Base-by-base conservation (phyloP, 192 early-diverging fungal species). In the Phycomyces blakesleeanus region DNA sequence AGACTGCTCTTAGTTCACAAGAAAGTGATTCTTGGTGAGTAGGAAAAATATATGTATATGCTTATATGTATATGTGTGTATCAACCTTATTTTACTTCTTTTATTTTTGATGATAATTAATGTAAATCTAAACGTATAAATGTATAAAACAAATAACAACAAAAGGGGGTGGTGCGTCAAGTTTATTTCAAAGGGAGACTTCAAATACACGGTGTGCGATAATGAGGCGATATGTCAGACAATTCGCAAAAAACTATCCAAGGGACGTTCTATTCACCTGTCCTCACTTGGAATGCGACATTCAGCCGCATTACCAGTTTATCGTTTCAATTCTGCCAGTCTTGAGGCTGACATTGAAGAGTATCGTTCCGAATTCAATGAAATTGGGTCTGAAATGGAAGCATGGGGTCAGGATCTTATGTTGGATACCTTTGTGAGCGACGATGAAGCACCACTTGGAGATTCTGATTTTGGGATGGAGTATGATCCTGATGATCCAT, bases 131-230 rank as follows among this genome's bases (percentile, higher is more conserved):
- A 2, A 34, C 29, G 3, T 26, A 50, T 20, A 5, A 50, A 16
- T 50, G 49, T 9, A 2, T 10, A 50, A 16, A 2, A 50, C 9
- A 34, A 34, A 34, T 7, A 51, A 24, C 1, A 20, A 53, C 3
- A 38, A 38, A 21, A 67, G 71, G 71, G 50, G 65, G 21, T 73
- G 71, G 71, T 61, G 51, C 11, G 67, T 61, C 22, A 69, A 69
- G 16, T 69, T 69, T 21, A 69, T 69, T 55, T 7, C 49, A 20
- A 52, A 54, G 16, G 67, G 67, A 5, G 25, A 42, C 15, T 69
- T 69, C 54, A 69, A 57, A 39, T 39, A 55, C 56, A 26, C 20
- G 6, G 10, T 38, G n/a, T 63, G 61, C 21, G 37, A 49, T 18
- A 38, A 63, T 40, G 40, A 38, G 5, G 51, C 39, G 38, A 38